These are phyloP conservation scores for Microthyrium microscopicum DNA, from an alignment of 2,329 filamentous ascomycete species.

Conservation along the genomic window DNA sequence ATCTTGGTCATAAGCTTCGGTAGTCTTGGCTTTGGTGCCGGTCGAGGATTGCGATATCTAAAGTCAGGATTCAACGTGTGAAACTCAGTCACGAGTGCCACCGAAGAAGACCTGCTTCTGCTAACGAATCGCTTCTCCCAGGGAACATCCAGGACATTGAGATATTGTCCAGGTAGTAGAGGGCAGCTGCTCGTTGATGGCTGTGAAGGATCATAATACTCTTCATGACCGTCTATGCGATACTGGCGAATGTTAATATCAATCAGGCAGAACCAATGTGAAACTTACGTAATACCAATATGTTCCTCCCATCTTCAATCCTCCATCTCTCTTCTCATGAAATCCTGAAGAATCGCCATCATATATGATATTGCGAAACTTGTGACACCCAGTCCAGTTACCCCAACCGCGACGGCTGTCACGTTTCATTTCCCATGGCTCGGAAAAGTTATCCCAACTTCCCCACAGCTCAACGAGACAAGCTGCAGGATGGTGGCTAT, in stretches of 20 bases:
- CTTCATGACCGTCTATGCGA: conserved; percentile 60
- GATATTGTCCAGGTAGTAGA: conserved; percentile 68
- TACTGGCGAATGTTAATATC: conserved; percentile 40
- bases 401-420: conserved; percentile 58
- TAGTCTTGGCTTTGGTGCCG: conserved; percentile 32
- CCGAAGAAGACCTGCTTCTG: conserved; percentile 46
- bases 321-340: conserved; percentile 49
- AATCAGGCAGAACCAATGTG: conserved; percentile 6
- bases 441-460: conserved; percentile 89
- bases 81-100: conserved; percentile 40
- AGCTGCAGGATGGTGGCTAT: conserved; percentile 35
- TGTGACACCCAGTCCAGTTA: conserved; percentile 77
- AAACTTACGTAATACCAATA: conserved; percentile 87
- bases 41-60: conserved; percentile 55
- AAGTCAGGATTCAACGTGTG: conserved; percentile 66
- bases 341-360: conserved; percentile 47
- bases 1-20: conserved; percentile 26
- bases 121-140: conserved; percentile 35
- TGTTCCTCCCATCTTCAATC: conserved; percentile 77
- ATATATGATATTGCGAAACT: conserved; percentile 70
- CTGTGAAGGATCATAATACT: conserved; percentile 56
- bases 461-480: conserved; percentile 66
- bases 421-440: conserved; percentile 62
- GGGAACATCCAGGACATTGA: conserved; percentile 75
- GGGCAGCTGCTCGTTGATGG: conserved; percentile 68